phyloP scores from a whole-genome alignment of 257 asterid genomes.

The Cordia subcordata region DNA sequence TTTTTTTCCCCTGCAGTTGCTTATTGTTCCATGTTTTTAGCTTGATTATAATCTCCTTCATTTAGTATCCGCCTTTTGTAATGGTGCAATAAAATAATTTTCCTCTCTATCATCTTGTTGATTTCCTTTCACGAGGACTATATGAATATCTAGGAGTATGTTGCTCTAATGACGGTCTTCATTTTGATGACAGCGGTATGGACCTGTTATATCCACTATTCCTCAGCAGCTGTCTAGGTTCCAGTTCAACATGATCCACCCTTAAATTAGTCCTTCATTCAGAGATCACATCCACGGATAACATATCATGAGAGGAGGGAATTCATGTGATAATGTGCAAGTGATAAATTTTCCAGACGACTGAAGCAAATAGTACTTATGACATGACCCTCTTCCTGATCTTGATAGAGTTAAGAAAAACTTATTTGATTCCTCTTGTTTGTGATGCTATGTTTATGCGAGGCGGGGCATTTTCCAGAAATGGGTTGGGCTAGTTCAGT shows the following conservation, averaged over 20 bases:
- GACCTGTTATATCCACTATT: slow-evolving; percentile 95
- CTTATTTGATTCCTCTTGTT: not conserved
- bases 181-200: slow-evolving; percentile 66
- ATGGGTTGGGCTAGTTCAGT: not conserved
- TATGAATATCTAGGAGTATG: no score
- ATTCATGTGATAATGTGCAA: not conserved
- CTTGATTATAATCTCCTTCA: no score
- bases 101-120: no score
- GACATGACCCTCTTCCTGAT: not conserved
- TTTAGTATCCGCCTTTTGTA: no score
- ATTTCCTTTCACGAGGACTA: no score
- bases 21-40: no score
- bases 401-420: not conserved
- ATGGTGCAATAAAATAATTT: no score
- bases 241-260: slow-evolving; percentile 95
- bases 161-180: not conserved
- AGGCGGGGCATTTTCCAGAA: not conserved
- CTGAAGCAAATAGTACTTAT: no score
- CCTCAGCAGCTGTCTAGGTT: slow-evolving; percentile 98
- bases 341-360: no score
- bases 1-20: no score
- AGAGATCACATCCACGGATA: slow-evolving; percentile 11
- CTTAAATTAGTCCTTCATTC: slow-evolving; percentile 24
- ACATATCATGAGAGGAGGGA: slow-evolving; percentile 12
- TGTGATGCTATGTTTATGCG: not conserved